Evolutionary conservation across 2,329 filamentous ascomycete genomes (phyloP), one percentile per base, ranked within the genome.

Genomic region (Eutypella sp.): DNA sequence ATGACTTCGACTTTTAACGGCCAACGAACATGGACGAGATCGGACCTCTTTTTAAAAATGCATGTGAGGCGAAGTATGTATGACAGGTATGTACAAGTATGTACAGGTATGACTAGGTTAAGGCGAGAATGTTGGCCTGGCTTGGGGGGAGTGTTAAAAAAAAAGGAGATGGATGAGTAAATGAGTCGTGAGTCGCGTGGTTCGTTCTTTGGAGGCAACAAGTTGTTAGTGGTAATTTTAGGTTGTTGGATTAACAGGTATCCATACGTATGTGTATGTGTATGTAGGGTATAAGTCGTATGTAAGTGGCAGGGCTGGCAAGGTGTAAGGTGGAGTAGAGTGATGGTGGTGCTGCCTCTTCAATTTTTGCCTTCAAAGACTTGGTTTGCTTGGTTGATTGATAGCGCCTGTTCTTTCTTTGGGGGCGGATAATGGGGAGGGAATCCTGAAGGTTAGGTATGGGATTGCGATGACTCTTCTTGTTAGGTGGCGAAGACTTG

Each of bases 401-500:
- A n/a, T n/a, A n/a, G n/a, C n/a, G n/a, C n/a, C n/a, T n/a, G n/a
- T n/a, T n/a, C n/a, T n/a, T n/a, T n/a, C n/a, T n/a, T n/a, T n/a
- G n/a, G n/a, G n/a, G n/a, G n/a, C n/a, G n/a, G n/a, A n/a, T n/a
- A n/a, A n/a, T n/a, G n/a, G n/a, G n/a, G n/a, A n/a, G n/a, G n/a
- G n/a, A n/a, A n/a, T n/a, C n/a, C n/a, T n/a, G n/a, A n/a, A n/a
- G 5, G 15, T 22, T n/a, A 36, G 42, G 31, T 47, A 25, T 41
- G 22, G 39, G 40, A n/a, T 40, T 54, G 52, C 49, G 60, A 65
- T 65, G 61, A 64, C 61, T 64, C 62, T 62, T 62, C 54, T 52
- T 51, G 51, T 56, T 58, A 58, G 57, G 62, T 65, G 62, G 62
- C 62, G 59, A 64, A 61, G 62, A 53, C 55, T 44, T 47, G n/a